Base-by-base conservation (phyloP, 192 early-diverging fungal species). In the Backusella luteola region DNA sequence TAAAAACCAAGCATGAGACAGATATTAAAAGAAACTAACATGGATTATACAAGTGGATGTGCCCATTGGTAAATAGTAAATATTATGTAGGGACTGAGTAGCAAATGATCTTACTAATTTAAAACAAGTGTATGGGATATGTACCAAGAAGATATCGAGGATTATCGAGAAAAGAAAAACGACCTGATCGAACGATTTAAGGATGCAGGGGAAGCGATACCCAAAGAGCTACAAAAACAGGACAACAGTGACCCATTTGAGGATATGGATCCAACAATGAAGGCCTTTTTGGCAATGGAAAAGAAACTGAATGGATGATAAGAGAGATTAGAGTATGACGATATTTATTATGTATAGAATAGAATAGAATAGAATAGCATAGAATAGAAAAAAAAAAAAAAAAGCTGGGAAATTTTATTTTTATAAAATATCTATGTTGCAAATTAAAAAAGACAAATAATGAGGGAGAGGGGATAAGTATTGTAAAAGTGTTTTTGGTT, bases 211-310 rank as follows among this genome's bases (percentile, higher is more conserved):
- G 74, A 46, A 8, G 6, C 42, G 4, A 19, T 79, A n/a, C 78
- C 78, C 12, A 46, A 56, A 1, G 73, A 59, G 26, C 29, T 68
- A 26, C 69, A 67, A 21, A 36, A 17, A 9, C 26, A 53, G 4
- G 32, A 17, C 5, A 46, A 41, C 6, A 66, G 41, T 5, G 79
- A 82, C 21, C 79, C 67, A 17, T 77, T 80, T 0, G 75, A 81
- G 26, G 84, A 86, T 38, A 82, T 88, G 76, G 84, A 88, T 66
- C 85, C 87, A n/a, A 73, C 84, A 21, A 84, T 88, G 79, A 86
- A 86, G 69, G 87, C 87, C 2, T 86, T 88, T 36, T 72, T 88
- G 52, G 87, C 79, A 12, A 77, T 88, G 41, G 87, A 88, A 49
- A 75, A 83, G 21, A 83, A 80, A 72, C 67, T 88, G 26, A 79